Conservation (phyloP, 495 filamentous ascomycete genomes). For the Cercophora newfieldiana region DNA sequence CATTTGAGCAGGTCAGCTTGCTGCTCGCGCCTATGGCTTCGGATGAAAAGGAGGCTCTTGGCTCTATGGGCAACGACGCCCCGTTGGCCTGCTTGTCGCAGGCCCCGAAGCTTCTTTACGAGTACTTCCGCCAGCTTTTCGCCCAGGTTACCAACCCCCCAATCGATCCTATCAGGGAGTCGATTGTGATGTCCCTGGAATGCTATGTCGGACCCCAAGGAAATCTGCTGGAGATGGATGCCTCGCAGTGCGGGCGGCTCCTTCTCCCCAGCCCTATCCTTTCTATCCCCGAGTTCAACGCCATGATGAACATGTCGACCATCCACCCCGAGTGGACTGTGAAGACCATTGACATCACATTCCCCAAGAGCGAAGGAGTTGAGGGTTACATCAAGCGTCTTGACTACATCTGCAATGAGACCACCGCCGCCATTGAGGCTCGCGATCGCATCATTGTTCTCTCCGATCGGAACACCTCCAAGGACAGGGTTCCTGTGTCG, state of each 20-base stretch:
- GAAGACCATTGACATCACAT: constrained; percentile 93
- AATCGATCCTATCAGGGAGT: constrained; percentile 97
- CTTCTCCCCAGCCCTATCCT: constrained; percentile 89
- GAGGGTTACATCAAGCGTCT: constrained; percentile 86
- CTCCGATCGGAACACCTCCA: constrained; percentile 84
- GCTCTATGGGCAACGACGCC: constrained; percentile 99
- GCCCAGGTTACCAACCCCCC: constrained; percentile 99
- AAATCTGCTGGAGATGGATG: constrained; percentile 93
- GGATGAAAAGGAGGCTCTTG: constrained; percentile 98
- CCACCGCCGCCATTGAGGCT: constrained; percentile 80
- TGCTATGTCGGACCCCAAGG: constrained; percentile 98
- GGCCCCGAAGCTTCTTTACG: constrained; percentile 87
- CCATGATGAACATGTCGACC: constrained; percentile 74
- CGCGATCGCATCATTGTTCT: constrained; percentile 86
- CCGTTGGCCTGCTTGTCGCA: constrained; percentile 89
- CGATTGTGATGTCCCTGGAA: constrained; percentile 98
- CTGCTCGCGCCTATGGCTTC: constrained; percentile 96
- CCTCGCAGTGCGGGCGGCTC: constrained; percentile 83
- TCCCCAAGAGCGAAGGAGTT: constrained; percentile 83
- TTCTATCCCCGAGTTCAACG: constrained; percentile 89
- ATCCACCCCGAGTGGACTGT: constrained; percentile 85
- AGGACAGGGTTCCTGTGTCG: constrained; percentile 83
- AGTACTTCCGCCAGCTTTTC: constrained; percentile 99
- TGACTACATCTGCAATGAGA: constrained; percentile 84
- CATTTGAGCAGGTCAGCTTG: constrained; percentile 93